Base-by-base conservation (phyloP, 371 early-diverging fungal genomes). In the Mortierella sp. region DNA sequence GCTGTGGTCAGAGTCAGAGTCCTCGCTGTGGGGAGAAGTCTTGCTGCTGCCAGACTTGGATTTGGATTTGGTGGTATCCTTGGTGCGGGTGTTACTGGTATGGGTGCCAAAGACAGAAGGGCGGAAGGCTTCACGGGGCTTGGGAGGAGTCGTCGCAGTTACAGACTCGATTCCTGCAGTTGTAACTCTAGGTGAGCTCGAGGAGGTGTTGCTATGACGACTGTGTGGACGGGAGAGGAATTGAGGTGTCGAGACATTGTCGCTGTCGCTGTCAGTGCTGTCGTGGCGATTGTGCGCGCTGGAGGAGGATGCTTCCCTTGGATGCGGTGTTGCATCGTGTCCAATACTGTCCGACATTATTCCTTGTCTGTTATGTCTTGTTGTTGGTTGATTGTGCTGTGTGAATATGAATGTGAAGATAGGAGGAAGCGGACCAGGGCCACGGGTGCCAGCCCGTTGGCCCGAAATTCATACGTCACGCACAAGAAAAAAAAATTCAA, bases 301-400 rank as follows among this genome's bases (percentile, higher is more conserved):
- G 48, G 55, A 71, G 13, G 37, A 26, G 53, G n/a, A n/a, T n/a
- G 11, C 67, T 26, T 81, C 74, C 24, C 71, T 71, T 4, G 77
- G 77, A 59, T 77, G 77, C 16, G 81, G 77, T 46, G 81, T 73
- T 26, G 74, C 74, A 67, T 81, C 77, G 46, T 69, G 74, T 28
- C 77, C 69, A 61, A 81, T 74, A 40, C 61, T 71, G 67, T 75
- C 75, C 14, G 75, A 61, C 80, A 79, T 79, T 34, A 34, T 53
- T 14, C 50, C 50, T 40, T 37, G 13, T 19, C 11, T 26, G 11
- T 69, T 16, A 59, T 26, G 40, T 5, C 28, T 46, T 71, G 28
- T 28, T 51, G 14, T 8, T 51, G 13, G 71, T 26, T 31, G 61
- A 2, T 26, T 48, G 44, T 40, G 34, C 43, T 71, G 16, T 5